Base-by-base conservation (phyloP, 768 basidiomycete genomes). In the Leccinum fibrillosum region DNA sequence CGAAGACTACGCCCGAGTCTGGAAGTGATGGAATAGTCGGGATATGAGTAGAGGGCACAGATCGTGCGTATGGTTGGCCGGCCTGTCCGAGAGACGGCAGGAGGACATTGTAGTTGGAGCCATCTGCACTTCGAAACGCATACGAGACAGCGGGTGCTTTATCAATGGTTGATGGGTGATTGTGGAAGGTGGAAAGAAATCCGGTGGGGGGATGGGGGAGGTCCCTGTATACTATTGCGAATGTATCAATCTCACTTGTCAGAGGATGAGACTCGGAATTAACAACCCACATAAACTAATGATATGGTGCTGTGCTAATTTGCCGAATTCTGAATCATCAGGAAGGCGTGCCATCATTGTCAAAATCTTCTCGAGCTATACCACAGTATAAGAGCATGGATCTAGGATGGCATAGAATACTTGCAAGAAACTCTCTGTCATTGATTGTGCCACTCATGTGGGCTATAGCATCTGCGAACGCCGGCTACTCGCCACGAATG, bases 151-250 rank as follows among this genome's bases (percentile, higher is more conserved):
- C 44, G 11, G 66, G 68, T 25, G 26, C 25, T 7, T 45, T 26
- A 2, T 0, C 39, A 1, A 26, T 10, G 10, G 60, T 25, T 1
- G 61, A 52, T 17, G 56, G 45, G 44, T 4, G 4, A 4, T 60
- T 42, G 17, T 52, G 62, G 23, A 62, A 56, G 6, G 64, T 59
- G 15, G 72, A 64, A 39, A 88, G 72, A 66, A 84, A 89, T 11
- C 76, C 76, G 53, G 70, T 72, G 10, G 88, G 85, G 6, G 90
- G 90, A 60, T 90, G 90, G 4, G 89, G 89, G 35, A 93, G 80
- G 70, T 91, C 91, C 59, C 86, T 84, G 77, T 86, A 91, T 42
- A 91, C 87, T 88, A 57, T 35, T 58, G 57, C 23, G 54, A 21
- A 39, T 55, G 48, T 50, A 49, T 39, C 21, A 37, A 25, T 52